Evolutionary conservation across 352 stramenopile species (phyloP).

Genomic region (Globisporangium recalcitrans): DNA sequence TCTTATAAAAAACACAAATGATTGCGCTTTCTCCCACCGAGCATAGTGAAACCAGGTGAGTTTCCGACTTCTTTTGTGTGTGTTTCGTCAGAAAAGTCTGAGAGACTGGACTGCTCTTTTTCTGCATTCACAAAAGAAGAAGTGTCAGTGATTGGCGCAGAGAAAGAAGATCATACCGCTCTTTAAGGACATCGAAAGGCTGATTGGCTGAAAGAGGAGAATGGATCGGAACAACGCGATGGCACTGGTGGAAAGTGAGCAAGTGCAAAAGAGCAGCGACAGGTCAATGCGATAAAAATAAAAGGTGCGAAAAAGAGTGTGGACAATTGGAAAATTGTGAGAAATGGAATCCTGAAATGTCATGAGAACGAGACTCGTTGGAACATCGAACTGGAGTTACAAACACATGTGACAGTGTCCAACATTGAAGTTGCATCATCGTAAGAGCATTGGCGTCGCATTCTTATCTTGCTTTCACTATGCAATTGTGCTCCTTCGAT

Average conservation of each 20-base stretch:
- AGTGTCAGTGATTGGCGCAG: background rate
- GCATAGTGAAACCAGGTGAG: slow-evolving; percentile 5
- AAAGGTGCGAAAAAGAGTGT: too few relatives aligned
- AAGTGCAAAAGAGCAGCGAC: too few relatives aligned
- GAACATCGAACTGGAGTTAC: too few relatives aligned
- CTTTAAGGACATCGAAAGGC: background rate
- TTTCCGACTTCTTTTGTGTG: background rate
- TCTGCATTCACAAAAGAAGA: background rate
- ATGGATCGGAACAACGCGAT: background rate
- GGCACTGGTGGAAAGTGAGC: background rate
- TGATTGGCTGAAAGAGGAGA: background rate
- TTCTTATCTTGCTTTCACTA: too few relatives aligned
- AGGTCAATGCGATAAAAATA: too few relatives aligned
- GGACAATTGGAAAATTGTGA: too few relatives aligned
- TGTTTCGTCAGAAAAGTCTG: background rate
- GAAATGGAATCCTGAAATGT: too few relatives aligned
- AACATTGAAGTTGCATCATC: too few relatives aligned
- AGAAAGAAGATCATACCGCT: background rate
- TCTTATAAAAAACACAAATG: background rate
- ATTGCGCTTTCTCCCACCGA: background rate
- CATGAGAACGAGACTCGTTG: too few relatives aligned
- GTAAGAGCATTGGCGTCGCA: too few relatives aligned
- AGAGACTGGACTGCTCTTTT: background rate
- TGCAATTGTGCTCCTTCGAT: too few relatives aligned
- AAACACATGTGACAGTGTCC: too few relatives aligned